phyloP scores from a whole-genome alignment of 441 rosid genomes.

The Heliophila coronopifolia region DNA sequence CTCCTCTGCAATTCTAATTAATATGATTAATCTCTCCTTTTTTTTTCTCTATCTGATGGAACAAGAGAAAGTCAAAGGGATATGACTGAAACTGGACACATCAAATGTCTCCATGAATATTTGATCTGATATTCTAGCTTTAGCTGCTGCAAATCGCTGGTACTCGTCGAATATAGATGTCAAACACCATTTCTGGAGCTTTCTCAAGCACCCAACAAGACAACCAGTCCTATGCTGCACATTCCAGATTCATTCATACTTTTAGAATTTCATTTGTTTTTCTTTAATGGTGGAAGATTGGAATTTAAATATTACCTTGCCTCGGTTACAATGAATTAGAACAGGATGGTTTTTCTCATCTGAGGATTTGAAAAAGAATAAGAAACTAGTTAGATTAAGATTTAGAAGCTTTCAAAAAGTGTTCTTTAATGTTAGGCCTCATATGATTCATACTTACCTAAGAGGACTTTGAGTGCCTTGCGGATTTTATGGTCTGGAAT shows the following conservation, averaged over 20 bases:
- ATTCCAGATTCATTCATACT: neutral
- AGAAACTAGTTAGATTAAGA: too few species aligned
- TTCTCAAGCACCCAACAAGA: conserved; percentile 87
- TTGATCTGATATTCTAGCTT: conserved; percentile 53
- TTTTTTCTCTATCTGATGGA: conserved; percentile 35
- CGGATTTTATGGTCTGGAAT: conserved; percentile 54
- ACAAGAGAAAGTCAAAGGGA: conserved; percentile 68
- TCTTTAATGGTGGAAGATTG: too few species aligned
- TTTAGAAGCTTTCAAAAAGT: too few species aligned
- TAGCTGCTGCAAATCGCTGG: conserved; percentile 55
- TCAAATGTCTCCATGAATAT: conserved; percentile 62
- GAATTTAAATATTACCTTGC: conserved; percentile 80
- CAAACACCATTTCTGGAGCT: conserved; percentile 80
- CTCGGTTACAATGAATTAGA: conserved; percentile 85
- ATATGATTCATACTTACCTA: conserved; percentile 42
- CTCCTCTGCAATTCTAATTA: conserved; percentile 19
- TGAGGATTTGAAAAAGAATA: too few species aligned
- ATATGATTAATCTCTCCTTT: conserved; percentile 15
- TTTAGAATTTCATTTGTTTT: neutral
- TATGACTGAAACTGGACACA: conserved; percentile 39
- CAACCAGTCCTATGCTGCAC: conserved; percentile 91
- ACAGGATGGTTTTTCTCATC: conserved; percentile 90
- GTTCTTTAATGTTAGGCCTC: conserved; percentile 1
- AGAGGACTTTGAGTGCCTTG: conserved; percentile 58
- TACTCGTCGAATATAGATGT: conserved; percentile 76